A percentile compares a stretch with the other conserved stretches of the same genome.
phyloP scores from a whole-genome alignment of 2,329 filamentous ascomycete genomes.

The Alternaria viburni region DNA sequence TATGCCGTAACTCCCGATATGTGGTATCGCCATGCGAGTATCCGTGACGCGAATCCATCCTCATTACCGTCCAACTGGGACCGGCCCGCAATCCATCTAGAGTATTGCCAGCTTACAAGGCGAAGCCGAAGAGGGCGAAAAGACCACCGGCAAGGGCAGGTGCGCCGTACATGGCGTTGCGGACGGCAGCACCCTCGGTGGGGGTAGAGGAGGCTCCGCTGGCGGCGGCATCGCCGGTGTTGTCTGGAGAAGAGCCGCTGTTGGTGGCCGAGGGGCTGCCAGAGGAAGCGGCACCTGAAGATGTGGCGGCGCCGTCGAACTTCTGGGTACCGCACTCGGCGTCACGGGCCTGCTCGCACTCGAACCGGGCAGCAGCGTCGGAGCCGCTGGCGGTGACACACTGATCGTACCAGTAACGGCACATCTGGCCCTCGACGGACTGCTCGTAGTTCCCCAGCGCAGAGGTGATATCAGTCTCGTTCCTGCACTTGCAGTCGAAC shows the following conservation, averaged over 20 bases:
- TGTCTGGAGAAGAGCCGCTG: constrained; percentile 32
- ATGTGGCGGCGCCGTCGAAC: constrained; percentile 18
- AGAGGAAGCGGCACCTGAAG: constrained; percentile 34
- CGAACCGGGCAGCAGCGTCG: constrained; percentile 46
- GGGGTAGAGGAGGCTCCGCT: constrained; percentile 24
- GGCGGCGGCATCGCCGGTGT: constrained; percentile 35
- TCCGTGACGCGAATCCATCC: constrained; percentile 25
- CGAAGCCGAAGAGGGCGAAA: constrained; percentile 62
- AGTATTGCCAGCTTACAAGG: constrained; percentile 55
- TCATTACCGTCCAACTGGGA: constrained; percentile 35
- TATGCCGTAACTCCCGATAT: constrained; percentile 19
- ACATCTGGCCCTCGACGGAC: constrained; percentile 67
- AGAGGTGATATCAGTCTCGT: constrained; percentile 59
- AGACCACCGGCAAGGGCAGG: constrained; percentile 60
- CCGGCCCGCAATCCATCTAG: constrained; percentile 30
- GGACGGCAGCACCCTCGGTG: constrained; percentile 51
- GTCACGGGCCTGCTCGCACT: constrained; percentile 53
- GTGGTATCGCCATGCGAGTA: constrained; percentile 20
- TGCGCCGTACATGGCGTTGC: constrained; percentile 58
- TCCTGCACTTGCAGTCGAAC: constrained; percentile 64
- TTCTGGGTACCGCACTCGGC: constrained; percentile 60
- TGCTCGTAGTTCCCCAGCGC: constrained; percentile 57
- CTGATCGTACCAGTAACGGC: constrained; percentile 57
- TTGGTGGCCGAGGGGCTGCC: constrained; percentile 32
- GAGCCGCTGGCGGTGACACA: constrained; percentile 51